Percentiles rank a stretch among this genome's conserved stretches.
phyloP scores from a whole-genome alignment of 768 basidiomycete species.

The Zangia roseola region DNA sequence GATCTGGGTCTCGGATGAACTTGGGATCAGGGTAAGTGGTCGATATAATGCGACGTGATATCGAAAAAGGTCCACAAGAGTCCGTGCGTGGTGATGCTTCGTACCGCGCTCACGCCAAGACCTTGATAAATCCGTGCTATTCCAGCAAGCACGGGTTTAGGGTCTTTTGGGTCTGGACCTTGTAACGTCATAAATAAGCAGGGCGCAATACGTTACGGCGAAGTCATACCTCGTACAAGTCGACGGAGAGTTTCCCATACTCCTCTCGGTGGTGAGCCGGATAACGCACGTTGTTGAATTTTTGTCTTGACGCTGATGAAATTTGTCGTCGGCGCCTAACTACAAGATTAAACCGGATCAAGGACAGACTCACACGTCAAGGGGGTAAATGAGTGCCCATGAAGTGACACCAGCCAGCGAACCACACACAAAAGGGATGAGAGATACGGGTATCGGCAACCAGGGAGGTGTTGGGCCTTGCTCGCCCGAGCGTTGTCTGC shows the following conservation, averaged over 20 bases:
- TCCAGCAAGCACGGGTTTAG: slow-evolving; percentile 75
- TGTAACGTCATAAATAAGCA: slow-evolving; percentile 1
- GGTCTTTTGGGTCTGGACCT: slow-evolving; percentile 80
- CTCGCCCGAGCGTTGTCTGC: slow-evolving; percentile 72
- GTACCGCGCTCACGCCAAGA: slow-evolving; percentile 87
- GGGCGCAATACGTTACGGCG: background rate
- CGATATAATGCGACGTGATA: slow-evolving; percentile 71
- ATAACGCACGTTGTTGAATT: slow-evolving; percentile 88
- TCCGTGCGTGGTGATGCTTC: slow-evolving; percentile 92
- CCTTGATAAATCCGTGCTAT: slow-evolving; percentile 88
- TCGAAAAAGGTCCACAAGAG: slow-evolving; percentile 94
- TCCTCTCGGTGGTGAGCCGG: slow-evolving; percentile 71
- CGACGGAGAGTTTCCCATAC: slow-evolving; percentile 72
- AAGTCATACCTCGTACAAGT: slow-evolving; percentile 67
- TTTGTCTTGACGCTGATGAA: slow-evolving; percentile 82
- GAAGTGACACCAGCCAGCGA: slow-evolving; percentile 87
- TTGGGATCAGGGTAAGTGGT: slow-evolving; percentile 44
- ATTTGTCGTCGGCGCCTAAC: slow-evolving; percentile 1
- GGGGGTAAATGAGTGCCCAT: slow-evolving; percentile 90
- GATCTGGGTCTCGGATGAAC: background rate
- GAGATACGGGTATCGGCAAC: slow-evolving; percentile 75
- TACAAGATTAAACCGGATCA: background rate
- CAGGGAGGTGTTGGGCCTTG: slow-evolving; percentile 82
- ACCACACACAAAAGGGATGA: slow-evolving; percentile 90
- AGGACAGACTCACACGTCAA: slow-evolving; percentile 73